Evolutionary conservation across 495 filamentous ascomycete genomes (phyloP).

Genomic region (Neurospora pannonica): DNA sequence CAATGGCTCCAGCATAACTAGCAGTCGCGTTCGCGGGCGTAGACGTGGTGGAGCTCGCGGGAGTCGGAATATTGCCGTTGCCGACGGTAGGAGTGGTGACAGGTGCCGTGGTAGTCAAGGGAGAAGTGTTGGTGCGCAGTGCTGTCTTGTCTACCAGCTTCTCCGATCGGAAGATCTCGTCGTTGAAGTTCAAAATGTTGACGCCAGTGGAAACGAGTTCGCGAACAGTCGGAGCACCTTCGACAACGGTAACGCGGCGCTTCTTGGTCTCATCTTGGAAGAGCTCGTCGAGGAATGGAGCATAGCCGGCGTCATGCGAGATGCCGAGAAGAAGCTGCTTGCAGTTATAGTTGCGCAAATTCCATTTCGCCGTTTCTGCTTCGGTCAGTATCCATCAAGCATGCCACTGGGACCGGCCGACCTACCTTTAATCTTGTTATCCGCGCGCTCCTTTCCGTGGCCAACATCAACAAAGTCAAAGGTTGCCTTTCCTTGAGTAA

Average conservation of each 20-base stretch:
- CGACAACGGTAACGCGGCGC: conserved; percentile 60
- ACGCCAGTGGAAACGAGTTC: conserved; percentile 52
- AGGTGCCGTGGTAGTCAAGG: not conserved
- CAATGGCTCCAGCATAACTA: conserved; percentile 27
- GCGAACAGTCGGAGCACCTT: conserved; percentile 61
- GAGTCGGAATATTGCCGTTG: conserved; percentile 2
- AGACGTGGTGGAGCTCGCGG: not conserved
- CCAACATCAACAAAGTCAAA: conserved; percentile 76
- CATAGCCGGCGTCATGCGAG: conserved; percentile 66
- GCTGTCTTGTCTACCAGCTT: conserved; percentile 32
- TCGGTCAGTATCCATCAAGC: not conserved
- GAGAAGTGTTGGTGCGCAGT: not conserved
- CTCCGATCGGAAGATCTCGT: conserved; percentile 57
- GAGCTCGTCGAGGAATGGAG: conserved; percentile 57
- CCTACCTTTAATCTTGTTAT: conserved; percentile 66
- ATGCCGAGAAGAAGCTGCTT: conserved; percentile 74
- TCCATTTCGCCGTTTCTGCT: conserved; percentile 47
- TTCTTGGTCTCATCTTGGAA: conserved; percentile 42
- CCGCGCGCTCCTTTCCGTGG: conserved; percentile 54
- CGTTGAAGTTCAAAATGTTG: conserved; percentile 46
- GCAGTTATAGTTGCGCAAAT: conserved; percentile 67
- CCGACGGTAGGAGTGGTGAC: not conserved
- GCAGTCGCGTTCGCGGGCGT: conserved; percentile 10
- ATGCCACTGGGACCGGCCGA: not conserved
- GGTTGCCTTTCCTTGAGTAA: conserved; percentile 58